These are phyloP conservation scores for Annulohypoxylon stygium DNA, from an alignment of 495 filamentous ascomycete species.

Conservation along the genomic window DNA sequence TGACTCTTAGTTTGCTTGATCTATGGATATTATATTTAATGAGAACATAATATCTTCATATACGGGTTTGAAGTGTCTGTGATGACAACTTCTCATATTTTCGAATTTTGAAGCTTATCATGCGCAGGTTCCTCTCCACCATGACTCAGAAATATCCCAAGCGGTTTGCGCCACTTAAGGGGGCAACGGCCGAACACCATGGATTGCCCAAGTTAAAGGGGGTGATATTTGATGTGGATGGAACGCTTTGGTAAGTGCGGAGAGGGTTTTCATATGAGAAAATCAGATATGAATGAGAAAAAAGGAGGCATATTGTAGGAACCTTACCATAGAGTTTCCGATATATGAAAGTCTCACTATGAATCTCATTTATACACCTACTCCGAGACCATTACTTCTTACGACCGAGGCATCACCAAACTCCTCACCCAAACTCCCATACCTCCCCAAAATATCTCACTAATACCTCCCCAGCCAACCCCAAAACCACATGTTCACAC, in stretches of 20 bases:
- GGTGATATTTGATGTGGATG: conserved; percentile 95
- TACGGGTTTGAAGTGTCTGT: not conserved
- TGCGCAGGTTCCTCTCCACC: conserved; percentile 54
- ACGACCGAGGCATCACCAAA: not conserved
- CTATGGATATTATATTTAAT: conserved; percentile 7
- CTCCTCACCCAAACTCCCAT: not conserved
- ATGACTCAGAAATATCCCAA: conserved; percentile 52
- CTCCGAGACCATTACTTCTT: not conserved
- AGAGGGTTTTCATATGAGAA: not conserved
- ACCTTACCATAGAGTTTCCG: too few relatives aligned
- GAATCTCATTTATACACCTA: not conserved
- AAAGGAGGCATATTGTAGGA: not conserved
- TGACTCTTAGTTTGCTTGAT: conserved; percentile 1
- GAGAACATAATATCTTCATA: not conserved
- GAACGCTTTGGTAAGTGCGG: conserved; percentile 83
- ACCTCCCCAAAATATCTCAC: not conserved
- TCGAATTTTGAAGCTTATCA: conserved; percentile 9
- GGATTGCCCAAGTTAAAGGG: conserved; percentile 75
- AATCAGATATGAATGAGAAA: not conserved
- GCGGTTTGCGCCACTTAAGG: conserved; percentile 65
- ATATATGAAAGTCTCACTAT: not conserved
- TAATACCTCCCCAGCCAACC: conserved; percentile 70
- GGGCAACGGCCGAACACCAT: conserved; percentile 35
- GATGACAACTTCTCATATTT: not conserved
- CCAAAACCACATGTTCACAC: conserved; percentile 93